phyloP scores from a whole-genome alignment of 2,329 filamentous ascomycete species.

The Xylaria sp. region DNA sequence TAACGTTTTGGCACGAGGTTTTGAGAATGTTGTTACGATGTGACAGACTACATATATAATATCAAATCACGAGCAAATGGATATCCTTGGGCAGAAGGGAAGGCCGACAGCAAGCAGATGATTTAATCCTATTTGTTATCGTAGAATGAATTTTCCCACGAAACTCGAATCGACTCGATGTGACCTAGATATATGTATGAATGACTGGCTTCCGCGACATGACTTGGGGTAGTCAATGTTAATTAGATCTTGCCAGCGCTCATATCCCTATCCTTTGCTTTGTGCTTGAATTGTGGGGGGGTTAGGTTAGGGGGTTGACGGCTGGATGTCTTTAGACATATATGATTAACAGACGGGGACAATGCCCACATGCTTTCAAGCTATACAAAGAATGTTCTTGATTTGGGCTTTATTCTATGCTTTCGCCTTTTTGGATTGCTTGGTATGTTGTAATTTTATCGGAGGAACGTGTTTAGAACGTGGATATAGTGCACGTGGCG shows the following conservation, averaged over 20 bases:
- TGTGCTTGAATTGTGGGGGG: neutral
- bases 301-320: neutral
- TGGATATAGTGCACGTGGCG: too few relatives aligned
- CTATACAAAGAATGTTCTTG: neutral
- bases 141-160: neutral
- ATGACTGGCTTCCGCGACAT: neutral
- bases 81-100: neutral
- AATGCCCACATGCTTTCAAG: neutral
- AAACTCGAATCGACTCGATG: neutral
- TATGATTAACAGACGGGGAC: neutral
- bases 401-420: neutral
- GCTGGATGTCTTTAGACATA: neutral
- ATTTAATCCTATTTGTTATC: slow-evolving; percentile 8
- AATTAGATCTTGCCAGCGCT: neutral
- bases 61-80: slow-evolving; percentile 7
- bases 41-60: slow-evolving; percentile 1
- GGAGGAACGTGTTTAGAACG: too few relatives aligned
- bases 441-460: too few relatives aligned
- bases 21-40: slow-evolving; percentile 6
- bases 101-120: neutral
- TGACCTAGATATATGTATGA: neutral
- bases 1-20: neutral
- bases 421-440: neutral
- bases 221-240: neutral
- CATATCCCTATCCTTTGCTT: neutral